phyloP scores from a whole-genome alignment of 2,329 filamentous ascomycete species.

The Ophiocordyceps polyrhachis-furcata region DNA sequence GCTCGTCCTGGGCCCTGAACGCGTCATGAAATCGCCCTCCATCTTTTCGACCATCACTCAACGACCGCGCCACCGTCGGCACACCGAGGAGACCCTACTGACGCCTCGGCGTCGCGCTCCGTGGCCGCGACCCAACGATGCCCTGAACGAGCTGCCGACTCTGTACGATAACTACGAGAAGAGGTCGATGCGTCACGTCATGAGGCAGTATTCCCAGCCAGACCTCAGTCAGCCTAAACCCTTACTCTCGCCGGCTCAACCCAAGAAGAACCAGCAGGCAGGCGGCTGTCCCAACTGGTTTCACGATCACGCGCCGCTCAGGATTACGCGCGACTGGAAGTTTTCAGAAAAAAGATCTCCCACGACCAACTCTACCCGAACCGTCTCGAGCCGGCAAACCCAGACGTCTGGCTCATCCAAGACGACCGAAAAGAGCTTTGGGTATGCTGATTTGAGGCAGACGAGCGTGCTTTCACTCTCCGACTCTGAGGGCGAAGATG shows the following conservation, averaged over 20 bases:
- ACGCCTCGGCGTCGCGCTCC: conserved; percentile 4
- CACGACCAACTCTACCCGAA: conserved; percentile 24
- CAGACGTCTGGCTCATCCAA: conserved; percentile 34
- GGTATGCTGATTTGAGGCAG: conserved; percentile 31
- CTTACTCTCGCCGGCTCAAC: neutral
- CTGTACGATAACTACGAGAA: conserved; percentile 41
- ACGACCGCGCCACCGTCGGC: neutral
- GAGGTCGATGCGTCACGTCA: conserved; percentile 28
- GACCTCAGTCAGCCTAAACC: neutral
- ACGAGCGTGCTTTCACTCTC: conserved; percentile 38
- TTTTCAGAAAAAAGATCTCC: conserved; percentile 11
- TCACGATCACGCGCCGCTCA: conserved; percentile 5
- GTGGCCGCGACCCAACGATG: conserved; percentile 4
- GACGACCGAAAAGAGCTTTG: conserved; percentile 25
- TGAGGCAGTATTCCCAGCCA: conserved; percentile 9
- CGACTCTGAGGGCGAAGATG: conserved; percentile 31
- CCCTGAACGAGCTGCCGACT: conserved; percentile 24
- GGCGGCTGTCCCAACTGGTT: conserved; percentile 2
- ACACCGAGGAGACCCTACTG: neutral
- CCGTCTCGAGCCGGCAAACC: conserved; percentile 36
- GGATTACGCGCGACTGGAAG: conserved; percentile 4
- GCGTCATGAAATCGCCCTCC: neutral
- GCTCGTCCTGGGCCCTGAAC: neutral
- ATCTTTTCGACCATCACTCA: neutral
- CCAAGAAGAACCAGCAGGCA: neutral